Evolutionary conservation across 2,329 filamentous ascomycete genomes (phyloP).

Genomic region (Colletotrichum incanum): DNA sequence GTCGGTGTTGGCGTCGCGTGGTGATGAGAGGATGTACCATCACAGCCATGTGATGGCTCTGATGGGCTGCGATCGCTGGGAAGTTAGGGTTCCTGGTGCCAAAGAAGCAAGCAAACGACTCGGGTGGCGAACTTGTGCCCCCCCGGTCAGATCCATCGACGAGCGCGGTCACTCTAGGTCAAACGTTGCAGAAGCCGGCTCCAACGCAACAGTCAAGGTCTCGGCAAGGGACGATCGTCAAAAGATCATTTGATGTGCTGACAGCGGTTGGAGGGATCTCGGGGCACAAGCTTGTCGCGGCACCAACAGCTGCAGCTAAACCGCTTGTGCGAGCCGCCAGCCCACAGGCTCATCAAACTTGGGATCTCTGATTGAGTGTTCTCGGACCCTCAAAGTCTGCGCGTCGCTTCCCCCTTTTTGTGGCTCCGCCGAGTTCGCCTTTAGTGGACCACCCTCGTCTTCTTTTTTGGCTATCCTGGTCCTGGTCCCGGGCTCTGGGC

Average conservation of each 20-base stretch:
- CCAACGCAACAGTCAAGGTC: constrained; percentile 32
- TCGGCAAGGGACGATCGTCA: constrained; percentile 38
- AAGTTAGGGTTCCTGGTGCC: constrained; percentile 1
- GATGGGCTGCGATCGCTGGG: not conserved
- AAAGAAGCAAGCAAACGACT: constrained; percentile 19
- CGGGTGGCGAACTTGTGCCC: not conserved
- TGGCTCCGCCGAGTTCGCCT: constrained; percentile 5
- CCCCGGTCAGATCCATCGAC: constrained; percentile 31
- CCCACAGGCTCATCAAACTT: constrained; percentile 39
- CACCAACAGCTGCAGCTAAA: constrained; percentile 35
- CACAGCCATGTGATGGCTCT: constrained; percentile 11
- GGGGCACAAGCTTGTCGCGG: constrained; percentile 33
- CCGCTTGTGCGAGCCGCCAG: constrained; percentile 33
- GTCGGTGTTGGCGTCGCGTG: constrained; percentile 9
- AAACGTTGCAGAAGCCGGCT: constrained; percentile 37
- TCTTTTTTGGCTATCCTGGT: constrained; percentile 5
- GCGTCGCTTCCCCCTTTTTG: not conserved
- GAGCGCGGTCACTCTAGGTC: constrained; percentile 21
- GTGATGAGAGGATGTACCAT: constrained; percentile 11
- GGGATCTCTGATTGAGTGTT: constrained; percentile 33
- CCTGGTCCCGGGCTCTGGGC: constrained; percentile 1
- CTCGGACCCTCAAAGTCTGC: constrained; percentile 28
- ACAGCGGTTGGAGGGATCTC: constrained; percentile 36
- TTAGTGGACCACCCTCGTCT: not conserved
- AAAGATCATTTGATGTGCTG: constrained; percentile 40